phyloP scores from a whole-genome alignment of 139 green algal genomes.

The Micractinium conductrix region DNA sequence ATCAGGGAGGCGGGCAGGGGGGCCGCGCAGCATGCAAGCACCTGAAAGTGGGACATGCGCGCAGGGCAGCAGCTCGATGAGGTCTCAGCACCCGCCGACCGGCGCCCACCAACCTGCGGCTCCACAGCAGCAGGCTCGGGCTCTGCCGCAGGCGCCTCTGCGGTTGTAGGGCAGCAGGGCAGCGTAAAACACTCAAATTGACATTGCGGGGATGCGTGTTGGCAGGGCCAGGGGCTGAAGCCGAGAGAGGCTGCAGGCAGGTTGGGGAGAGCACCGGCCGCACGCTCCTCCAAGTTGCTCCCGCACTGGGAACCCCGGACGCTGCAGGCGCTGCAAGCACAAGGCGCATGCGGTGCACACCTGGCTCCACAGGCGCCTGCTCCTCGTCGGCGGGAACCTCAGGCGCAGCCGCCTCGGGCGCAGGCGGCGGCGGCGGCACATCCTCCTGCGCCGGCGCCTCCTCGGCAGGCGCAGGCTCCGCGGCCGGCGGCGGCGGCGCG shows the following conservation, averaged over 20 bases:
- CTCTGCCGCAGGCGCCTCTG: slow-evolving; percentile 21
- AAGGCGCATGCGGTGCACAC: not conserved
- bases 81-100: no score
- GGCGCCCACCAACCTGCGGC: not conserved
- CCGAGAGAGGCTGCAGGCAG: no score
- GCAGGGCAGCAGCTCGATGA: no score
- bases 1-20: not conserved
- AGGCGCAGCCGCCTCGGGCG: not conserved
- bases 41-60: no score
- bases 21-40: not conserved
- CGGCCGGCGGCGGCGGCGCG: no score
- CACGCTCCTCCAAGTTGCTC: no score
- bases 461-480: not conserved
- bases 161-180: not conserved
- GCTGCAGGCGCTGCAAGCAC: no score
- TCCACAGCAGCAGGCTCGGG: slow-evolving; percentile 3
- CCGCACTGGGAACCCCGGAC: no score
- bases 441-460: not conserved
- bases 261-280: no score
- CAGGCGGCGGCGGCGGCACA: slow-evolving; percentile 14
- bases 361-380: not conserved
- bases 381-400: not conserved
- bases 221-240: no score
- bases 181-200: no score
- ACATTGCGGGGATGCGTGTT: no score